Conservation (phyloP, 768 basidiomycete genomes). For the Russula emetica region DNA sequence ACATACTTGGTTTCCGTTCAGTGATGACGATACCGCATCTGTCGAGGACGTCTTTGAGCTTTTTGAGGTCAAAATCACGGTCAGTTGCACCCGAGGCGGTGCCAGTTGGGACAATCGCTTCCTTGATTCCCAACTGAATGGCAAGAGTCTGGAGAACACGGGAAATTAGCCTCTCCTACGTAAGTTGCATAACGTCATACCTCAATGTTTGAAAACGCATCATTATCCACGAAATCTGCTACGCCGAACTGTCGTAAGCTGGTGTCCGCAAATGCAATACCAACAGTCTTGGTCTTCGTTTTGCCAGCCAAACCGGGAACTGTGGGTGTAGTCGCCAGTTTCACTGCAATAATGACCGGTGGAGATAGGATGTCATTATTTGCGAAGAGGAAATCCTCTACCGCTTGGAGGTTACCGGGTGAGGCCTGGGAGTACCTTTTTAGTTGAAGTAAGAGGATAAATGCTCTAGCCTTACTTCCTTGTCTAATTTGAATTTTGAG, state of each 20-base stretch:
- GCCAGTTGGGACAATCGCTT: constrained; percentile 80
- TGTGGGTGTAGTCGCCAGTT: constrained; percentile 54
- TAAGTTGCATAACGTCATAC: constrained; percentile 38
- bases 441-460: not conserved
- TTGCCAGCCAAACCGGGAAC: constrained; percentile 40
- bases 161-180: constrained; percentile 1
- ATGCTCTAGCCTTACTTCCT: constrained; percentile 51
- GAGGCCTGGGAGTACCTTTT: constrained; percentile 49
- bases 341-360: constrained; percentile 88
- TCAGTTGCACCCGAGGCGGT: constrained; percentile 67
- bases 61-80: constrained; percentile 83
- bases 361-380: constrained; percentile 75
- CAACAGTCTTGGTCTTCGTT: constrained; percentile 67
- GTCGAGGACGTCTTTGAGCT: constrained; percentile 81
- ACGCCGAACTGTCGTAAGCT: constrained; percentile 82
- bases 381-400: constrained; percentile 61
- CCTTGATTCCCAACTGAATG: constrained; percentile 97
- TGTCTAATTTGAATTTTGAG: constrained; percentile 70
- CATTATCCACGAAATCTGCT: constrained; percentile 89
- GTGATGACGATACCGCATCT: constrained; percentile 88
- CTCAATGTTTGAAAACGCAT: constrained; percentile 93
- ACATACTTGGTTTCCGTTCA: constrained; percentile 79
- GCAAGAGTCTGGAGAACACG: constrained; percentile 64
- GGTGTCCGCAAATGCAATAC: constrained; percentile 89
- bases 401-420: constrained; percentile 61